phyloP scores from a whole-genome alignment of 768 basidiomycete species.

The Phlebiopsis flavidoalba region DNA sequence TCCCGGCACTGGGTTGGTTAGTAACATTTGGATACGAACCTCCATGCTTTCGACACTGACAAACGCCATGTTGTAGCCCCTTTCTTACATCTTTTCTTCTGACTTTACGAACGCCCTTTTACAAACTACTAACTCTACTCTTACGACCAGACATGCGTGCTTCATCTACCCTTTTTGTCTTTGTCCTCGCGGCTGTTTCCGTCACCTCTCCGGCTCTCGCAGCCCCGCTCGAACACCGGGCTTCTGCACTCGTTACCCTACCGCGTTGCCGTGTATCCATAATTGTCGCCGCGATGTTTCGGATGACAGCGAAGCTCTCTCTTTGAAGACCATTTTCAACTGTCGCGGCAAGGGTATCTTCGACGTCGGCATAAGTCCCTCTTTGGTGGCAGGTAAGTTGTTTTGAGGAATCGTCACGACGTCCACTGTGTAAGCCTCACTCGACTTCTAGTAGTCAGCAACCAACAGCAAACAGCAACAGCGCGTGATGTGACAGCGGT shows the following conservation, averaged over 20 bases:
- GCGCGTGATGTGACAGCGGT: neutral
- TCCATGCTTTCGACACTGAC: neutral
- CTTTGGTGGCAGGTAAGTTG: neutral
- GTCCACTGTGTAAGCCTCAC: no score
- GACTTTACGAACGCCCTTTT: neutral
- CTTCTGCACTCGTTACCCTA: neutral
- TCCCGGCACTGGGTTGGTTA: constrained; percentile 3
- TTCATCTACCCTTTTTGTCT: neutral
- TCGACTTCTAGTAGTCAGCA: neutral
- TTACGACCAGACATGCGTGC: neutral
- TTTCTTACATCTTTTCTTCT: neutral
- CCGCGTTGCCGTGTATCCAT: neutral
- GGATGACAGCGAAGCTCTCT: neutral
- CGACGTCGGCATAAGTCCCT: neutral
- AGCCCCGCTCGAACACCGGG: neutral
- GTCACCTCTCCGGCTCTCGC: neutral
- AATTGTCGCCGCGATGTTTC: neutral
- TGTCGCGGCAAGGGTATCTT: neutral
- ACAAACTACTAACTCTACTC: neutral
- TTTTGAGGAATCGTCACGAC: neutral
- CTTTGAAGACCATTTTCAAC: neutral
- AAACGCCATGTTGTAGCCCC: neutral
- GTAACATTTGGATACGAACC: neutral
- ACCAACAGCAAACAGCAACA: neutral
- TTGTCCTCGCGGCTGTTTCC: neutral